A percentile compares a stretch with the other conserved stretches of the same genome.
phyloP scores from a whole-genome alignment of 768 basidiomycete genomes.

The Boletus subparvulus region DNA sequence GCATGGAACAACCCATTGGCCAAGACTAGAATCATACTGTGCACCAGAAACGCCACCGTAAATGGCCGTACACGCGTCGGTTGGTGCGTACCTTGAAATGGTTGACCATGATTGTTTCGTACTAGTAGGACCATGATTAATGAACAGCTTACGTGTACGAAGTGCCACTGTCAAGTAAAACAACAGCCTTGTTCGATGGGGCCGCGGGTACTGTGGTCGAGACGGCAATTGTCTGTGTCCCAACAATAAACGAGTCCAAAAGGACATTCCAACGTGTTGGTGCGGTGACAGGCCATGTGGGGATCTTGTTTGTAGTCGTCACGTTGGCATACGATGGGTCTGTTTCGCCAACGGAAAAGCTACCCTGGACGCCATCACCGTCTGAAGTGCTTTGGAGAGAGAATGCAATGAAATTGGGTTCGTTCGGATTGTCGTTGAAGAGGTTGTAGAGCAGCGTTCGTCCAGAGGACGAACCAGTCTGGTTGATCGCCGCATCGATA shows the following conservation, averaged over 20 bases:
- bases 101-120: constrained; percentile 4
- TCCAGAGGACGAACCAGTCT: constrained; percentile 57
- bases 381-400: constrained; percentile 63
- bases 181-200: constrained; percentile 70
- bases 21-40: constrained; percentile 45
- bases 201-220: constrained; percentile 54
- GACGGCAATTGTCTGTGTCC: constrained; percentile 49
- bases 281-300: constrained; percentile 67
- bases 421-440: constrained; percentile 62
- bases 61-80: constrained; percentile 63
- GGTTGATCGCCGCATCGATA: constrained; percentile 61
- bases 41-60: constrained; percentile 70
- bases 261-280: constrained; percentile 78
- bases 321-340: constrained; percentile 63
- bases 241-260: constrained; percentile 69
- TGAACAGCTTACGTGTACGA: constrained; percentile 64
- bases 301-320: constrained; percentile 53
- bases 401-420: constrained; percentile 83
- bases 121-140: neutral
- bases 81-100: constrained; percentile 61
- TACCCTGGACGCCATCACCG: constrained; percentile 58
- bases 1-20: constrained; percentile 77
- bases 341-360: constrained; percentile 72
- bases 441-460: constrained; percentile 74
- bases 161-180: constrained; percentile 77